Base-by-base conservation (phyloP, 148 eudicot species). In the Limonium bicolor region DNA sequence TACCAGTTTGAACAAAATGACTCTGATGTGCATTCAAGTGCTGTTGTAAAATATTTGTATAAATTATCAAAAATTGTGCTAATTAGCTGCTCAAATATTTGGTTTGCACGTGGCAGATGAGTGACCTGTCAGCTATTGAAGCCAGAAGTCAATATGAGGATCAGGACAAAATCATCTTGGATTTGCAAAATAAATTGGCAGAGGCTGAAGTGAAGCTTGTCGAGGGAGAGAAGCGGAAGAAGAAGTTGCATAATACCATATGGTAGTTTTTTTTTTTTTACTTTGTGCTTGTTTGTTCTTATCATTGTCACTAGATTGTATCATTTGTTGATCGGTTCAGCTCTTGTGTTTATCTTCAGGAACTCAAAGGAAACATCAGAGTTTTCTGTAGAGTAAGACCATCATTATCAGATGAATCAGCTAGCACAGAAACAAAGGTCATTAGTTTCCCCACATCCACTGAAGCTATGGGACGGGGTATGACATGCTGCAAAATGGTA, bases 371-470 rank as follows among this genome's bases (percentile, higher is more conserved):
- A 26, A 90, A 85, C 51, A 90, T 90, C 15, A 76, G 99, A 17
- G 99, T 90, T 34, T 90, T 90, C 51, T 90, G 99, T 64, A 70
- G 99, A 65, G 95, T 90, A 21, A 66, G 99, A 26, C 99, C 99
- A 51, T 51, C 68, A 41, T 58, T 85, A 68, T 76, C 76, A 12
- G 93, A 81, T 41, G 99, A 85, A 58, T 73, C 55, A 27, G 59
- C 47, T 46, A 60, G 39, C 42, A 19, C 64, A 28, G 93, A 90
- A 43, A 26, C 72, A 14, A 90, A 85, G 55, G 70, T 70, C 48
- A 40, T 85, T 55, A 60, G 72, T 42, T 85, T 55, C 53, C 95
- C 99, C 26, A 68, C 80, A 34, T 43, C 85, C 27, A 63, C 61
- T 6, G 99, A 90, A 72, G 58, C 77, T 44, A 47, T 45, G 56